A percentile compares a stretch with the other conserved stretches of the same genome.
These are phyloP conservation scores for Diplodia scrobiculata DNA, from an alignment of 2,329 filamentous ascomycete species.

Conservation along the genomic window DNA sequence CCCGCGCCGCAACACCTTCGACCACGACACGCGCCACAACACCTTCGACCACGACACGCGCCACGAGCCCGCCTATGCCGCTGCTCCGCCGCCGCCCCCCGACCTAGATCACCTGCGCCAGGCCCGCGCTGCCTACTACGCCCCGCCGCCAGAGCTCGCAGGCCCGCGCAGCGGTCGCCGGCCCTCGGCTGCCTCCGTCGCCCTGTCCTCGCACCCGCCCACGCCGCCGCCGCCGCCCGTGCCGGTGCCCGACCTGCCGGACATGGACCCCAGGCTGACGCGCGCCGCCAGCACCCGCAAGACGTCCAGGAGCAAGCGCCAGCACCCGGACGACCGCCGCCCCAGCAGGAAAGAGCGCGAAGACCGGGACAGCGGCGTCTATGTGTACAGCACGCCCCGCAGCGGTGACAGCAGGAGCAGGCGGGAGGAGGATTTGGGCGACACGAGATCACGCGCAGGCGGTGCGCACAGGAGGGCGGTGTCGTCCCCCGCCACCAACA, in stretches of 20 bases:
- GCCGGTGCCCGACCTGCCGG: constrained; percentile 31
- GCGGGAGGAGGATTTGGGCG: constrained; percentile 5
- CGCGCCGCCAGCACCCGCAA: constrained; percentile 30
- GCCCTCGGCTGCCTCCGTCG: constrained; percentile 5
- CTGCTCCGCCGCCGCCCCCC: constrained; percentile 30
- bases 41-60: neutral
- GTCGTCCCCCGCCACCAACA: constrained; percentile 36
- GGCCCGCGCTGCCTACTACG: constrained; percentile 45
- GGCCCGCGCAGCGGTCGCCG: constrained; percentile 31
- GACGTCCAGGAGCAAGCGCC: constrained; percentile 33
- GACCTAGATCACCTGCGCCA: constrained; percentile 47
- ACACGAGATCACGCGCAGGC: constrained; percentile 39
- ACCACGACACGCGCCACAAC: neutral
- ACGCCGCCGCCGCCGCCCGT: neutral
- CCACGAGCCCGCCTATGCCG: neutral
- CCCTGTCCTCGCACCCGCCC: neutral
- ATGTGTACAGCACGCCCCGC: constrained; percentile 27
- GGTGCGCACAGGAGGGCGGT: constrained; percentile 39
- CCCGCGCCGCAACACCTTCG: constrained; percentile 17
- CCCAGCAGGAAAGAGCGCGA: constrained; percentile 25
- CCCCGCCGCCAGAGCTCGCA: constrained; percentile 33
- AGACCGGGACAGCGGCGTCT: constrained; percentile 25
- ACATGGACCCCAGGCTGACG: constrained; percentile 37
- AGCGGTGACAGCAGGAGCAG: constrained; percentile 20
- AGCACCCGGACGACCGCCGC: constrained; percentile 34